phyloP scores from a whole-genome alignment of 2,329 filamentous ascomycete species.

The Amesomyces nigricolor region DNA sequence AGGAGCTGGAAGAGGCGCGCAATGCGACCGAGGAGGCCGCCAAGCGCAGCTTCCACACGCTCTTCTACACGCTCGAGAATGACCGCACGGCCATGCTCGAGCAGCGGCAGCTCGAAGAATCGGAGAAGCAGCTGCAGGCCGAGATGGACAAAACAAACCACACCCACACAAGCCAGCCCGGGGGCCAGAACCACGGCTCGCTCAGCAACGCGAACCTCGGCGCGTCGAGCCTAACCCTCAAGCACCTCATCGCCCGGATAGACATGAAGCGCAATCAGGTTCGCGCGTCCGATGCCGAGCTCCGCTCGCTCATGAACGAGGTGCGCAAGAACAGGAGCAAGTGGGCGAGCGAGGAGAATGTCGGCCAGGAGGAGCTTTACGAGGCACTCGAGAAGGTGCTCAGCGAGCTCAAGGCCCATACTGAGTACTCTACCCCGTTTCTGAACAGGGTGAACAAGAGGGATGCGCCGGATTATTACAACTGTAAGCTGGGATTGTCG shows the following conservation, averaged over 20 bases:
- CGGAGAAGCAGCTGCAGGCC: slow-evolving; percentile 90
- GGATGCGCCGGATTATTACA: slow-evolving; percentile 93
- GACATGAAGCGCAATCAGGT: slow-evolving; percentile 89
- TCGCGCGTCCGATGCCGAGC: slow-evolving; percentile 83
- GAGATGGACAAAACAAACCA: slow-evolving; percentile 72
- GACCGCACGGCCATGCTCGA: slow-evolving; percentile 96
- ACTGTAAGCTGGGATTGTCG: slow-evolving; percentile 53
- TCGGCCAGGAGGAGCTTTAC: slow-evolving; percentile 96
- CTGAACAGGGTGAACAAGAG: slow-evolving; percentile 92
- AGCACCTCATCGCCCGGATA: slow-evolving; percentile 93
- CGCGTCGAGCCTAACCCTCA: slow-evolving; percentile 90
- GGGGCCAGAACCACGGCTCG: slow-evolving; percentile 70
- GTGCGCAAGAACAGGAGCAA: slow-evolving; percentile 97
- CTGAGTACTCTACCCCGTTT: slow-evolving; percentile 95
- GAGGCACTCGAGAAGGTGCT: slow-evolving; percentile 95
- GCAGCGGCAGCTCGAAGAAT: slow-evolving; percentile 93
- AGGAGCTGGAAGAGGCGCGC: slow-evolving; percentile 87
- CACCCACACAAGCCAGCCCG: slow-evolving; percentile 45
- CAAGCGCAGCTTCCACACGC: slow-evolving; percentile 82
- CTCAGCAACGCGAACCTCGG: slow-evolving; percentile 91
- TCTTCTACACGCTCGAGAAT: slow-evolving; percentile 93
- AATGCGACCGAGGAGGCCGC: slow-evolving; percentile 85
- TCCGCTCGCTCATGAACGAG: slow-evolving; percentile 90
- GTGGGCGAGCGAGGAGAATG: slow-evolving; percentile 96
- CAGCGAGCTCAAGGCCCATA: slow-evolving; percentile 93